Evolutionary conservation across 176 grass and related monocot species (phyloP), one percentile per base, ranked within the genome.

Genomic region (Ensete ventricosum): DNA sequence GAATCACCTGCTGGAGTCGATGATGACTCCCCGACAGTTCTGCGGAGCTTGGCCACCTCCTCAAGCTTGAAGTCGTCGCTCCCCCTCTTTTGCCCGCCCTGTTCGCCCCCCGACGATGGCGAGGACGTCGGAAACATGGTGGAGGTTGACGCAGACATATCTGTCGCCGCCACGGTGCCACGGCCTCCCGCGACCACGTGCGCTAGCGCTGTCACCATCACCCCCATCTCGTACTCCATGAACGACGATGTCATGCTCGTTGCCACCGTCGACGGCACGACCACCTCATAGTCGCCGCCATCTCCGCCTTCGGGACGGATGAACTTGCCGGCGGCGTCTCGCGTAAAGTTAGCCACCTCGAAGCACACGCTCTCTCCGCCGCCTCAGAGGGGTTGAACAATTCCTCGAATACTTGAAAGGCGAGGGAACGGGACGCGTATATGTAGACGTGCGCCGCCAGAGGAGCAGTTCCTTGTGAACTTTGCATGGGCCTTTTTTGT

Each of bases 261-360:
- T 12, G 43, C 13, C 68, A 17, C 9, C 2, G 48, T 6, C 16
- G 5, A 14, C 14, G 54, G 9, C 26, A 50, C 57, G 19, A 11
- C 27, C 43, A 17, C 19, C 50, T 14, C 14, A 1, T 14, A 4
- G 5, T 19, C 11, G 3, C 43, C 27, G 43, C 67, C 23, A 83
- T 88, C 13, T 96, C 87, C 9, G 86, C 83, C 73, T 86, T 84
- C 7, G 87, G 83, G 1, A 79, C 85, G 34, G 34, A 43, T 43
- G 3, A 43, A 43, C 13, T 59, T 92, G 2, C 16, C 87, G 73
- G 76, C 85, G 1, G 92, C 89, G 74, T 53, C 70, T 5, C 11
- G 50, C 13, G 70, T 50, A 72, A 65, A 2, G 11, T 53, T 52
- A 16, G 69, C 50, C 70, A 72, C 50, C 70, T 72, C 24, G 50